Evolutionary conservation across 495 filamentous ascomycete species (phyloP).

Genomic region (Letharia lupina): DNA sequence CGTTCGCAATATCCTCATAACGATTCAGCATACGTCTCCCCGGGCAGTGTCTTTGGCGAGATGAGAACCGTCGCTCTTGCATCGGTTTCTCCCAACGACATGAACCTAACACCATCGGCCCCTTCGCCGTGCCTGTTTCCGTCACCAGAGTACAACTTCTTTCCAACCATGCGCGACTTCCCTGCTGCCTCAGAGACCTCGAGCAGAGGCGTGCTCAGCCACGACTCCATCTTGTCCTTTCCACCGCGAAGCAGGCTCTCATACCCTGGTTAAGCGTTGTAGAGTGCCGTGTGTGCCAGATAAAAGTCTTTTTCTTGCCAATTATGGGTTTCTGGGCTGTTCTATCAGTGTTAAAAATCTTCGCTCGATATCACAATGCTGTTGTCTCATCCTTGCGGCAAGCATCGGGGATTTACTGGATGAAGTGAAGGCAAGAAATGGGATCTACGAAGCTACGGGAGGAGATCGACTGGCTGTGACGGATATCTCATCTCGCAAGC

Average conservation of each 20-base stretch:
- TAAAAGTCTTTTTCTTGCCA: constrained; percentile 17
- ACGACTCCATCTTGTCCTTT: constrained; percentile 18
- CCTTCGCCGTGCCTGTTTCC: constrained; percentile 3
- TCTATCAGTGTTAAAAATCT: constrained; percentile 11
- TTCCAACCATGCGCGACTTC: constrained; percentile 13
- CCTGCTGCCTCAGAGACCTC: constrained; percentile 16
- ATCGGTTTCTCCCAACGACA: not conserved
- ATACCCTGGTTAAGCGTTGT: constrained; percentile 16
- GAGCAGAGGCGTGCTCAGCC: constrained; percentile 16
- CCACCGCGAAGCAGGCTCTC: constrained; percentile 17
- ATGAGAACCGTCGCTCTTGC: not conserved
- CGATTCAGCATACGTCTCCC: constrained; percentile 10
- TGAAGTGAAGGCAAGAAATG: constrained; percentile 12
- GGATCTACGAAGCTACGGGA: constrained; percentile 15
- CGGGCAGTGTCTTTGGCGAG: constrained; percentile 8
- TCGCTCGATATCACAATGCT: constrained; percentile 7
- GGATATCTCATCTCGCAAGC: constrained; percentile 8
- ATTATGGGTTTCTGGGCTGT: constrained; percentile 13
- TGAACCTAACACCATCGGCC: constrained; percentile 1
- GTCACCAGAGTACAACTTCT: constrained; percentile 14
- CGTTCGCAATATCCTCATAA: not conserved
- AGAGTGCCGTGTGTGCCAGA: constrained; percentile 18
- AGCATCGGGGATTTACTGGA: constrained; percentile 2
- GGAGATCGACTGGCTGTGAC: constrained; percentile 14
- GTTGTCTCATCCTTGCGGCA: constrained; percentile 4